Conservation (phyloP, 306 rosid species). For the Psophocarpus tetragonolobus region DNA sequence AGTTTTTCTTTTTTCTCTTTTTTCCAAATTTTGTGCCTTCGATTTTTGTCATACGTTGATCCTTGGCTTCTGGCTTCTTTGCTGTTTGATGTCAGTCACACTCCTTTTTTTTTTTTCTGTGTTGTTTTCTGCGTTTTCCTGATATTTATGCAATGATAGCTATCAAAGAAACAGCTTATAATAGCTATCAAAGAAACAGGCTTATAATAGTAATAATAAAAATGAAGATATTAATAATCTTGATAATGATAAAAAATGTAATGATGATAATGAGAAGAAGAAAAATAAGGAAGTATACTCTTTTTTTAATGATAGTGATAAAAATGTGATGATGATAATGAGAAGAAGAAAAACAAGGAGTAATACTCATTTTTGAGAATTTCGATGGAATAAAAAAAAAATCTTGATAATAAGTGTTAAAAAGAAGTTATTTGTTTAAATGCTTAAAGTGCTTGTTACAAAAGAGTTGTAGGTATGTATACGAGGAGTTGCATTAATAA, state of each 20-base stretch:
- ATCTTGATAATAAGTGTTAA: background rate
- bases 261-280: background rate
- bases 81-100: background rate
- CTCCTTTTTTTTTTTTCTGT: background rate
- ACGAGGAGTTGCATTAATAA: background rate
- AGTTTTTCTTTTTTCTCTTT: background rate
- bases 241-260: background rate
- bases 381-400: background rate
- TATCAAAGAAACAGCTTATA: conserved; percentile 3
- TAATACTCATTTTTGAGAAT: background rate
- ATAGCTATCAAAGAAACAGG: too few species aligned
- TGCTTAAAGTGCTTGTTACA: background rate
- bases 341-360: background rate
- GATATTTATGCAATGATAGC: conserved; percentile 2
- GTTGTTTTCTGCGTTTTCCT: background rate
- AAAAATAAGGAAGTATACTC: background rate
- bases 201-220: background rate
- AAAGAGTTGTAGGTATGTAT: background rate
- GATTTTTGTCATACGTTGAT: background rate
- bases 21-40: background rate
- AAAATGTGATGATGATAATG: background rate
- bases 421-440: background rate
- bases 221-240: background rate
- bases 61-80: background rate
- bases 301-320: too few species aligned